phyloP scores from a whole-genome alignment of 2,329 filamentous ascomycete species.

The Beauveria sp. region DNA sequence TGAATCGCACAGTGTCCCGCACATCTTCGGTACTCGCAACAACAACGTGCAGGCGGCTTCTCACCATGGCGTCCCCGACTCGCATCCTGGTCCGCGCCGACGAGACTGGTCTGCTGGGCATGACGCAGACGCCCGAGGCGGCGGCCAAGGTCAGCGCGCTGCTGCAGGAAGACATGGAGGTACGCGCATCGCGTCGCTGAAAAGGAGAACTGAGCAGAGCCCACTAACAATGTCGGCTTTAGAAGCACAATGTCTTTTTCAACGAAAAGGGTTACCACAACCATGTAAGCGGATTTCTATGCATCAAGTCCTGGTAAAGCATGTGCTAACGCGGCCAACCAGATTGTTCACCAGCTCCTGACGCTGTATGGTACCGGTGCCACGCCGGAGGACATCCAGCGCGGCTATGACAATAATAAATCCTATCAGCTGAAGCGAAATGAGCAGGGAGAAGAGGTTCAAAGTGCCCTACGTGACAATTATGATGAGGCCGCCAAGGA shows the following conservation, averaged over 20 bases:
- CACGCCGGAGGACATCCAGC: slow-evolving; percentile 47
- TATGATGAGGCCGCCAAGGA: slow-evolving; percentile 43
- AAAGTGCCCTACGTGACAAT: slow-evolving; percentile 47
- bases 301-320: too few relatives aligned
- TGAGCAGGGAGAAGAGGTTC: slow-evolving; percentile 38
- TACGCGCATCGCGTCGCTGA: slow-evolving; percentile 17
- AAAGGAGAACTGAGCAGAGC: neutral
- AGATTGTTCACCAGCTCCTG: slow-evolving; percentile 67
- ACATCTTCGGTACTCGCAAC: neutral
- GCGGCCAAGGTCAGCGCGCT: slow-evolving; percentile 58
- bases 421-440: slow-evolving; percentile 55
- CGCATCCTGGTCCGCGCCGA: slow-evolving; percentile 39
- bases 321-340: slow-evolving; percentile 8
- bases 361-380: slow-evolving; percentile 71
- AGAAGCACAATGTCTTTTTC: slow-evolving; percentile 68
- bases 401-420: slow-evolving; percentile 57
- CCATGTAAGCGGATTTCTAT: slow-evolving; percentile 46
- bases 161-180: slow-evolving; percentile 67
- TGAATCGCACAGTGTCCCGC: neutral
- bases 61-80: slow-evolving; percentile 38
- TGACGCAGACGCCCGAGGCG: slow-evolving; percentile 46
- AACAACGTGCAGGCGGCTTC: neutral
- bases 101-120: slow-evolving; percentile 42
- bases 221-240: neutral
- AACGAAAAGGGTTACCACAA: slow-evolving; percentile 72